Evolutionary conservation across 306 rosid species (phyloP).

Genomic region (Begonia fuchsioides): DNA sequence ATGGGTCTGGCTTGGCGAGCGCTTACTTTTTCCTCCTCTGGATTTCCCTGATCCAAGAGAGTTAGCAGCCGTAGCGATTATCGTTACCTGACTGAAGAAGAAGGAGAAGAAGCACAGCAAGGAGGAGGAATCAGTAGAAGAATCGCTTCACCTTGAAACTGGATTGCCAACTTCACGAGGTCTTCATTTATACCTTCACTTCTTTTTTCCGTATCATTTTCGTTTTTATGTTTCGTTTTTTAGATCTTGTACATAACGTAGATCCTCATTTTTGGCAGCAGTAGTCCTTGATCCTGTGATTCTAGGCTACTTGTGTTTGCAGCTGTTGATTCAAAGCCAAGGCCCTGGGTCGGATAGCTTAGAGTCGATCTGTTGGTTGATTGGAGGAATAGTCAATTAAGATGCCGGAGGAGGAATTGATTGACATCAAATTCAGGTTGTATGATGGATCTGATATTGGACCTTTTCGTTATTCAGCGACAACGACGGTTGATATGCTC

Average conservation of each 20-base stretch:
- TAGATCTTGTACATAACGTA: no score
- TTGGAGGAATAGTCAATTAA: constrained; percentile 15
- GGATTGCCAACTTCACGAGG: background rate
- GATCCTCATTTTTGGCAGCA: no score
- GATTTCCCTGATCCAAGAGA: no score
- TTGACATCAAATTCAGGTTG: constrained; percentile 69
- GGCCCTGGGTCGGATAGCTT: background rate
- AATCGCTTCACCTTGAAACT: background rate
- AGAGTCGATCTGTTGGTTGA: constrained; percentile 9
- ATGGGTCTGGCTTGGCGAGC: background rate
- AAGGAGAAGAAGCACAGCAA: no score
- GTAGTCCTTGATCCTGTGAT: no score
- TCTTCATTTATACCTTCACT: background rate
- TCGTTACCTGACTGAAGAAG: no score
- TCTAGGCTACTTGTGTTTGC: no score
- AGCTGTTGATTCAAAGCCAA: background rate
- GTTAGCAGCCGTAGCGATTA: no score
- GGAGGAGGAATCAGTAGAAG: background rate
- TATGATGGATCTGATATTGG: constrained; percentile 82
- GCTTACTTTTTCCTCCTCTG: background rate
- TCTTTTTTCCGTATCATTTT: background rate
- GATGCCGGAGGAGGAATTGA: constrained; percentile 87
- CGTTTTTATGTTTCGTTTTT: no score
- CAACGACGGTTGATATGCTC: constrained; percentile 76
- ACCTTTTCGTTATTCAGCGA: constrained; percentile 67